phyloP scores from a whole-genome alignment of 805 yeast genomes.

The Tanozyma kutaoensis region DNA sequence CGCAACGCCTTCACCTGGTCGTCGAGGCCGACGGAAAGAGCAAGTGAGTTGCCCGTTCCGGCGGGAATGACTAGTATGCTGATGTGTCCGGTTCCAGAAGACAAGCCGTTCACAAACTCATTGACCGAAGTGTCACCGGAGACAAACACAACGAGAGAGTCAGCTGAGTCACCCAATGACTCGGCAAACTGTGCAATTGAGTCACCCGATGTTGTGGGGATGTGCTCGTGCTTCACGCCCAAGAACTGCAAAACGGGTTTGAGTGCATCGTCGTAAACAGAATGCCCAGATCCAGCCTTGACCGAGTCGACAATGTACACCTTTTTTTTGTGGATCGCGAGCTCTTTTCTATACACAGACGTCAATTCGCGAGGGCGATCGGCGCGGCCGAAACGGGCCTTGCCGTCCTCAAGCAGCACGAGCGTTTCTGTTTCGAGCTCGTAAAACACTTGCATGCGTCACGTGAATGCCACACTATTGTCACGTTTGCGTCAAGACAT shows the following conservation, averaged over 20 bases:
- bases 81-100: slow-evolving; percentile 3
- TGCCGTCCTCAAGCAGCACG: too few relatives aligned
- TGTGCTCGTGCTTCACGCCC: slow-evolving; percentile 20
- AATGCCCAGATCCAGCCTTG: slow-evolving; percentile 26
- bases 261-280: slow-evolving; percentile 30
- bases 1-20: slow-evolving; percentile 15
- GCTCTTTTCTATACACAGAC: too few relatives aligned
- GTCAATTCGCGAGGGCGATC: too few relatives aligned
- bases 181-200: slow-evolving; percentile 29
- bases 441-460: too few relatives aligned
- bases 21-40: slow-evolving; percentile 40
- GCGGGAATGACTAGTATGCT: slow-evolving; percentile 40
- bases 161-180: slow-evolving; percentile 6
- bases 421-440: too few relatives aligned
- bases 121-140: slow-evolving; percentile 82
- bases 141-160: slow-evolving; percentile 33
- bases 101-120: slow-evolving; percentile 53
- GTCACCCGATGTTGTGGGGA: slow-evolving; percentile 26
- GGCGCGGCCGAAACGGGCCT: too few relatives aligned
- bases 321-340: too few relatives aligned
- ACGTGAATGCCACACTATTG: too few relatives aligned
- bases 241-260: slow-evolving; percentile 32
- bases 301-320: slow-evolving; percentile 33
- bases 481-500: too few relatives aligned
- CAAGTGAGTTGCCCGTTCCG: slow-evolving; percentile 82